These are phyloP conservation scores for Catenaria anguillulae DNA, from an alignment of 371 early-diverging fungal species.

Conservation along the genomic window DNA sequence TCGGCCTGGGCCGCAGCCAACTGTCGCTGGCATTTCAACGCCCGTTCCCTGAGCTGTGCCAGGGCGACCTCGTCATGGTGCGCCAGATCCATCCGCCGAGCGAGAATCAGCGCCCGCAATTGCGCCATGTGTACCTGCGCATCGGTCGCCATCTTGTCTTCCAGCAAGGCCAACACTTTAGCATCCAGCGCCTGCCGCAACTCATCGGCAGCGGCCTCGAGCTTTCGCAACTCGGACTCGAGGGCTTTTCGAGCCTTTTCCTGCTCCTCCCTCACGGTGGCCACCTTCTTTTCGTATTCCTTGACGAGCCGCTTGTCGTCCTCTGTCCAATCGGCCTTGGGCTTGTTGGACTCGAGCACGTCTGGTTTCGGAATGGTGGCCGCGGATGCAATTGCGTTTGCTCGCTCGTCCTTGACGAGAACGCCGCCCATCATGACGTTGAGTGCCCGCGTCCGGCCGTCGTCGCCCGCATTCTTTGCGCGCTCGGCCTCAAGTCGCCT, in stretches of 20 bases:
- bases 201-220: constrained; percentile 26
- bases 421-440: constrained; percentile 37
- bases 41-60: not conserved
- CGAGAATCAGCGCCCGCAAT: constrained; percentile 26
- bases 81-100: constrained; percentile 14
- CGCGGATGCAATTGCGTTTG: not conserved
- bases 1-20: not conserved
- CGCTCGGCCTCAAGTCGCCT: constrained; percentile 27
- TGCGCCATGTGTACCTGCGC: constrained; percentile 25
- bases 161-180: constrained; percentile 20
- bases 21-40: not conserved
- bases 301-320: constrained; percentile 36
- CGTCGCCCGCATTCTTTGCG: constrained; percentile 16
- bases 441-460: constrained; percentile 29
- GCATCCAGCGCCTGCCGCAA: constrained; percentile 26
- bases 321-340: constrained; percentile 31
- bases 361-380: constrained; percentile 1
- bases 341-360: constrained; percentile 25
- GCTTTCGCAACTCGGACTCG: constrained; percentile 38
- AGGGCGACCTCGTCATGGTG: constrained; percentile 12
- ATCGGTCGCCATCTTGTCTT: constrained; percentile 23
- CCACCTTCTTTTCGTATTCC: constrained; percentile 40
- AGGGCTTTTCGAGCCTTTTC: constrained; percentile 40
- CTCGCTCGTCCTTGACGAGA: constrained; percentile 19
- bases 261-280: constrained; percentile 33